phyloP scores from a whole-genome alignment of 129 eudicot species.

The Flaveria robusta region DNA sequence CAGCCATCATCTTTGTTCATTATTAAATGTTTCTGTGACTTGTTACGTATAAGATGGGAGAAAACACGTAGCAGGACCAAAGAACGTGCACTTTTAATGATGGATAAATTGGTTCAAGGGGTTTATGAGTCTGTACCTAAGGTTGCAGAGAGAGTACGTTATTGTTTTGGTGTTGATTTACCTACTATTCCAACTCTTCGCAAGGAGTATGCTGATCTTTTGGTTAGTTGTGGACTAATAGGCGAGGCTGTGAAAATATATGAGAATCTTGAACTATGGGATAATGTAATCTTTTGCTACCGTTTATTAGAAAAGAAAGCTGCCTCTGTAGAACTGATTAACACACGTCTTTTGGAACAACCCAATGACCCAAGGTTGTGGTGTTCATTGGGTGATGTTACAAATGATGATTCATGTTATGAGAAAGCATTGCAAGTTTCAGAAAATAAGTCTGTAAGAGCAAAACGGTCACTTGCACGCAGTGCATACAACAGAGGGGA shows the following conservation, averaged over 20 bases:
- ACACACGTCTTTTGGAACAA: constrained; percentile 55
- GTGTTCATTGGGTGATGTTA: constrained; percentile 96
- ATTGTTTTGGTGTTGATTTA: constrained; percentile 61
- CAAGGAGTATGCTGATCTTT: constrained; percentile 85
- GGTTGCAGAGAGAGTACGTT: constrained; percentile 53
- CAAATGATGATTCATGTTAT: constrained; percentile 70
- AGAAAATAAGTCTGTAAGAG: constrained; percentile 71
- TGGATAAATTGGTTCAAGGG: constrained; percentile 75
- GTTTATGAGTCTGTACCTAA: constrained; percentile 48
- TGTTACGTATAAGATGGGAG: constrained; percentile 94
- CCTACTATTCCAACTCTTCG: constrained; percentile 74
- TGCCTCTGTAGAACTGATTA: constrained; percentile 82
- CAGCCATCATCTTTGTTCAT: constrained; percentile 62
- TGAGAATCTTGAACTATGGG: constrained; percentile 96
- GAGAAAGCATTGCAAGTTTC: constrained; percentile 90
- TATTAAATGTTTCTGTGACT: constrained; percentile 63
- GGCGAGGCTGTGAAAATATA: constrained; percentile 82
- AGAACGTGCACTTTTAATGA: constrained; percentile 89
- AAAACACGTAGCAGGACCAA: constrained; percentile 85
- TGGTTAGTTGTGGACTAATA: constrained; percentile 72
- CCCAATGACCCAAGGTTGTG: constrained; percentile 88
- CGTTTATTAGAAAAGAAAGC: constrained; percentile 78
- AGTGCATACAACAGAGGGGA: constrained; percentile 85
- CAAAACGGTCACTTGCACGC: constrained; percentile 89
- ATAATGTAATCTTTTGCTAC: constrained; percentile 82